Conservation (phyloP, 106 monocot species). For the Acorus gramineus region DNA sequence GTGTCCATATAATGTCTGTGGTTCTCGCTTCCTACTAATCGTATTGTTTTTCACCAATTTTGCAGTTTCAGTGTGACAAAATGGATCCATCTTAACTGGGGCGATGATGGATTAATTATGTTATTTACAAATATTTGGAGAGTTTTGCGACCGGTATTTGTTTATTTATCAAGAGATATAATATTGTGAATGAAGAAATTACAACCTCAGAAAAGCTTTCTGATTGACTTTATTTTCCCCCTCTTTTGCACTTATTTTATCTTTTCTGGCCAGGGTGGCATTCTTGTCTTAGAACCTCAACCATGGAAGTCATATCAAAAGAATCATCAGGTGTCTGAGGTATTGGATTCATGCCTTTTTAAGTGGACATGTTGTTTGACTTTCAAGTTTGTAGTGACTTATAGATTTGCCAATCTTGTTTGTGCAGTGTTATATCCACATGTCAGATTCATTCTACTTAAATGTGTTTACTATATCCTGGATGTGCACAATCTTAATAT, state of each 20-base stretch:
- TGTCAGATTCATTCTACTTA: too few relatives aligned
- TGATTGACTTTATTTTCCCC: background rate
- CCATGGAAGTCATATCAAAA: conserved; percentile 84
- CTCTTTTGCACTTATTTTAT: conserved; percentile 1
- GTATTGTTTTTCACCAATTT: background rate
- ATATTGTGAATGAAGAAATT: too few relatives aligned
- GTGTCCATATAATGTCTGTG: too few relatives aligned
- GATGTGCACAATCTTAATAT: too few relatives aligned
- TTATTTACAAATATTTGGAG: conserved; percentile 92
- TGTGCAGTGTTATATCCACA: too few relatives aligned
- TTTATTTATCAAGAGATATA: background rate
- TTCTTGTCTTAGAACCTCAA: conserved; percentile 85
- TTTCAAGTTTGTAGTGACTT: background rate
- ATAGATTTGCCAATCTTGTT: too few relatives aligned
- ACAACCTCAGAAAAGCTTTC: too few relatives aligned
- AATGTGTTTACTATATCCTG: too few relatives aligned
- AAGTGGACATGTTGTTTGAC: background rate
- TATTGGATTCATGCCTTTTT: background rate
- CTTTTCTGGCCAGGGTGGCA: conserved; percentile 50
- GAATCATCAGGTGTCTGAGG: conserved; percentile 68
- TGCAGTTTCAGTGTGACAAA: conserved; percentile 92
- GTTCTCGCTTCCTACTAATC: background rate
- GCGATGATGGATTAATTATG: conserved; percentile 80
- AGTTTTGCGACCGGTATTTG: conserved; percentile 69
- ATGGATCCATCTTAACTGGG: conserved; percentile 98